Evolutionary conservation across 306 rosid genomes (phyloP), one percentile per base, ranked within the genome.

Genomic region (Lathyrus tuberosus): DNA sequence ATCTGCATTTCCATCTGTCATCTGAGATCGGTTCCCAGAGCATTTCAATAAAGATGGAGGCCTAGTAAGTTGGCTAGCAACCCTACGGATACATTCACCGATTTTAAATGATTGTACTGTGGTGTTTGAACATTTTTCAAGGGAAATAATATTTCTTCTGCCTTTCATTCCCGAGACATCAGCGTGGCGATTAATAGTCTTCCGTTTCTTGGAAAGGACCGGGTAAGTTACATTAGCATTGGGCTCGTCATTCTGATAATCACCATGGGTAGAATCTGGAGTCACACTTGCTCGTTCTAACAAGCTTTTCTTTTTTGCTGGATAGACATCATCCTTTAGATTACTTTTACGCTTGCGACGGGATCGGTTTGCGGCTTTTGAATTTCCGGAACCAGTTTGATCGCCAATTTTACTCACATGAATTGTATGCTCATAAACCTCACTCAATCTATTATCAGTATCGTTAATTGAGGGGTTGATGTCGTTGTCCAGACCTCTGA

Each of bases 1-100:
- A 63, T 87, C 84, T 41, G 18, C 38, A 49, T 71, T 42, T 28
- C 85, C 93, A 82, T 78, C 87, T 60, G 76, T 73, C 74, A 44
- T 82, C 58, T 74, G 88, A 60, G 84, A 76, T 79, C 65, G 84
- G 77, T 84, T 87, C 62, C 70, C 80, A 73, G 76, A 82, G 65
- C 60, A 57, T 84, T 83, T 94, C 76, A 72, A 62, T 24, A 69
- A 69, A 49, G 86, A 60, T 30, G 88, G 74, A 31, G 93, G 75
- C 46, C 86, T 85, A 44, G 94, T 85, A 73, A 90, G 79, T 81
- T 94, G 97, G 72, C 86, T 94, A 43, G 99, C 99, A 75, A 81
- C 96, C 85, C 95, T 87, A 62, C 88, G 95, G 57, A 94, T 87
- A 67, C 97, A 84, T 9, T 88, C 99, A 49, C 99, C 99, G 74